Conservation (phyloP, 2,329 filamentous ascomycete species). For the Alternaria solani region DNA sequence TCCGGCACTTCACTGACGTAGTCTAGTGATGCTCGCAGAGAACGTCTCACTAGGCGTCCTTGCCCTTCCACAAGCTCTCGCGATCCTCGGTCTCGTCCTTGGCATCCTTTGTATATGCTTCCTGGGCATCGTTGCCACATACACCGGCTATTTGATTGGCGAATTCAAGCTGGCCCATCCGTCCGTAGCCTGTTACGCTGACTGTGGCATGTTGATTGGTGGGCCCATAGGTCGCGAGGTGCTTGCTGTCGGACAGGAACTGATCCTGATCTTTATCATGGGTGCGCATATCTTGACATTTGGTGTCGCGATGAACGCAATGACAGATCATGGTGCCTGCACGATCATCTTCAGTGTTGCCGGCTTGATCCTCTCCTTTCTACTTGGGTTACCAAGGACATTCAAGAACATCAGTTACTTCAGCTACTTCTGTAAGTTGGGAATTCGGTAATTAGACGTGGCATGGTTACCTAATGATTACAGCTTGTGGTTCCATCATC, state of each 20-base stretch:
- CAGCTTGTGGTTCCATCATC: constrained; percentile 70
- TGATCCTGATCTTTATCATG: constrained; percentile 74
- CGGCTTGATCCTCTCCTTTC: constrained; percentile 65
- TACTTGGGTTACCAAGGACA: constrained; percentile 68
- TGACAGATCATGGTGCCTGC: constrained; percentile 69
- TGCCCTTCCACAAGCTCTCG: constrained; percentile 62
- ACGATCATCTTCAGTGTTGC: constrained; percentile 70
- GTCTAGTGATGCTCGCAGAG: constrained; percentile 65
- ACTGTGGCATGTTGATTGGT: constrained; percentile 69
- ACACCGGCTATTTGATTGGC: constrained; percentile 68
- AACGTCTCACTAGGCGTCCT: constrained; percentile 66
- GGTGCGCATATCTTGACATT: constrained; percentile 77
- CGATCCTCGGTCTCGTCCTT: constrained; percentile 62
- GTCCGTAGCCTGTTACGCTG: constrained; percentile 70
- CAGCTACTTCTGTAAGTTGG: constrained; percentile 63
- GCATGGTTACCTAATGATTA: constrained; percentile 23
- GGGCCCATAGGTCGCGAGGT: constrained; percentile 69
- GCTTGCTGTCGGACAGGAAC: constrained; percentile 66
- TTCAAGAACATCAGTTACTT: constrained; percentile 69
- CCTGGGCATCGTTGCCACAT: constrained; percentile 65
- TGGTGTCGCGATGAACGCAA: constrained; percentile 71
- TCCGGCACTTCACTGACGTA: not conserved
- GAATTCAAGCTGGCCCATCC: constrained; percentile 67
- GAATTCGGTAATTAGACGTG: not conserved
- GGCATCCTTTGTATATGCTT: constrained; percentile 63